Conservation (phyloP, 345 rosid species). For the Citrus hindsii region DNA sequence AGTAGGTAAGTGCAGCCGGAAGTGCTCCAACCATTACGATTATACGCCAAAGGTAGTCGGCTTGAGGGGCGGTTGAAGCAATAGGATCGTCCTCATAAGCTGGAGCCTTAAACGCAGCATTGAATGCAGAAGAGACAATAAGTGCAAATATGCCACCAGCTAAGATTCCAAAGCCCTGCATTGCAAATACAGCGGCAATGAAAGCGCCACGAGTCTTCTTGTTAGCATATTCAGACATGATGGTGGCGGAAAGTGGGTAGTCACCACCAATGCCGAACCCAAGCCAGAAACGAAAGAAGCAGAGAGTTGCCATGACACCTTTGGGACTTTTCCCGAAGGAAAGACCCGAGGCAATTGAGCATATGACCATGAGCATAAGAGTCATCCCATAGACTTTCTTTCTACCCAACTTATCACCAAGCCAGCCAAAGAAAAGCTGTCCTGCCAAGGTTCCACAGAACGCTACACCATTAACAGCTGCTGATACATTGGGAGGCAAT, state of each 20-base stretch:
- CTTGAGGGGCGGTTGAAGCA: conserved; percentile 59
- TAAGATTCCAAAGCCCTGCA: conserved; percentile 89
- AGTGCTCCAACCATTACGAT: conserved; percentile 79
- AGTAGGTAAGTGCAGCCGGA: conserved; percentile 77
- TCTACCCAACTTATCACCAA: conserved; percentile 72
- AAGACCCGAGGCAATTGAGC: conserved; percentile 65
- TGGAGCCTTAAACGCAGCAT: conserved; percentile 47
- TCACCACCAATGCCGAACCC: conserved; percentile 87
- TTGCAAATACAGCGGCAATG: conserved; percentile 88
- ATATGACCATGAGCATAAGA: conserved; percentile 65
- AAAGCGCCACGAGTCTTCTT: conserved; percentile 90
- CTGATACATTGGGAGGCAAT: conserved; percentile 67
- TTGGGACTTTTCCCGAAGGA: conserved; percentile 49
- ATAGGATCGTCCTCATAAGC: conserved; percentile 40
- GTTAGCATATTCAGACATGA: conserved; percentile 86
- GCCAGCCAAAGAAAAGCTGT: conserved; percentile 86
- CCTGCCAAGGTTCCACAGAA: conserved; percentile 67
- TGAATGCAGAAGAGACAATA: conserved; percentile 45
- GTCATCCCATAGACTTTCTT: conserved; percentile 78
- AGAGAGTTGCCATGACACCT: conserved; percentile 56
- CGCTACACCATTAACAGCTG: conserved; percentile 77
- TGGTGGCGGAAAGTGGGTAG: conserved; percentile 77
- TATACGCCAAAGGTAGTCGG: conserved; percentile 82
- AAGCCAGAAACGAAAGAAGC: conserved; percentile 85
- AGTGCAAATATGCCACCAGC: conserved; percentile 73